A percentile compares a stretch with the other conserved stretches of the same genome.
Evolutionary conservation across 495 filamentous ascomycete species (phyloP).

Genomic region (Aspergillus diversus): DNA sequence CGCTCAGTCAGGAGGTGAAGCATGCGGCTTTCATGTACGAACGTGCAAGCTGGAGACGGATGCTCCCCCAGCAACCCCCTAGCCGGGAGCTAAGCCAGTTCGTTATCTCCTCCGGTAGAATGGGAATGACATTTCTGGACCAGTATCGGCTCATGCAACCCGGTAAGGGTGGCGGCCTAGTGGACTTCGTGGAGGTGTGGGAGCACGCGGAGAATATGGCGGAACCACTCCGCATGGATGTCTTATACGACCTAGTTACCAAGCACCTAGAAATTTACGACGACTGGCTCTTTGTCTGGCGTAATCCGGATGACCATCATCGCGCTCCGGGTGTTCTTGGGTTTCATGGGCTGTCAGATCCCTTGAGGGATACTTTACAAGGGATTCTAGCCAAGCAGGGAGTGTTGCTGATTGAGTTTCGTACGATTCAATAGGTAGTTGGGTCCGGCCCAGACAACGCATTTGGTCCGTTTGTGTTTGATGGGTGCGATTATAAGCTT

Average conservation of each 20-base stretch:
- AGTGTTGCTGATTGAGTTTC: not conserved
- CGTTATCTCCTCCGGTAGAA: not conserved
- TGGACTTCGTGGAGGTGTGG: no score
- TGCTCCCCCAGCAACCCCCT: slow-evolving; percentile 27
- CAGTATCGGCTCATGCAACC: no score
- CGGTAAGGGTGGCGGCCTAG: not conserved
- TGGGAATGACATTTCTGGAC: no score
- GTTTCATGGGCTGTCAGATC: not conserved
- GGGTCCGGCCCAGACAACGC: not conserved
- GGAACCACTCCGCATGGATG: slow-evolving; percentile 1
- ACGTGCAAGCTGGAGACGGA: slow-evolving; percentile 26
- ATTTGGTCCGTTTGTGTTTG: not conserved
- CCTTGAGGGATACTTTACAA: not conserved
- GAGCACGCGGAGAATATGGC: not conserved
- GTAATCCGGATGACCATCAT: not conserved
- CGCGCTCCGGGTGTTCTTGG: not conserved
- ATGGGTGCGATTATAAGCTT: not conserved
- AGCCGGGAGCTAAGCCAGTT: not conserved
- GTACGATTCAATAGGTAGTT: not conserved
- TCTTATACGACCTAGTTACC: not conserved
- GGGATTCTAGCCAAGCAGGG: not conserved
- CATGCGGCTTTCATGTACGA: slow-evolving; percentile 1
- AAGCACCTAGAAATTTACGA: not conserved
- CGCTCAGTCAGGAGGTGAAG: slow-evolving; percentile 8
- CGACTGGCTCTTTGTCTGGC: not conserved